A percentile compares a stretch with the other conserved stretches of the same genome.
phyloP scores from a whole-genome alignment of 331 rosid species.

The Acacia concinna region DNA sequence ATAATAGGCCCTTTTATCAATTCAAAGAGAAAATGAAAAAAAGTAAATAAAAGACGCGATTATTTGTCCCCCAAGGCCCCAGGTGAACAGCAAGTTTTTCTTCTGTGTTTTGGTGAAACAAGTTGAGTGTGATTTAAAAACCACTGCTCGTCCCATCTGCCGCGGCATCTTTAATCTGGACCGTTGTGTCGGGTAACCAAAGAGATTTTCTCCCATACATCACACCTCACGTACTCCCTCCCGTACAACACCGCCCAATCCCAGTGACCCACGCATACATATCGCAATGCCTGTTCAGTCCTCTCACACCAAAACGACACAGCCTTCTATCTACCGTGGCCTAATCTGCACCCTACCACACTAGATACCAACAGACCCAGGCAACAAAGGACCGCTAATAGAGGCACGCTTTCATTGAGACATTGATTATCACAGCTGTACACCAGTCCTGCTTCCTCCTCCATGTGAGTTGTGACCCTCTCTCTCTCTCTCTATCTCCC shows the following conservation, averaged over 20 bases:
- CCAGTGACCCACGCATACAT: not conserved
- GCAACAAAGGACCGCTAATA: constrained; percentile 12
- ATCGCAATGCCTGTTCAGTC: not conserved
- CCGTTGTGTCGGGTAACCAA: not conserved
- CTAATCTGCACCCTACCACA: not conserved
- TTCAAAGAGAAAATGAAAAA: too few relatives aligned
- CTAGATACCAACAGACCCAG: not conserved
- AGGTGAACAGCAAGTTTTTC: too few relatives aligned
- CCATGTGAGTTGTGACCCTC: constrained; percentile 51
- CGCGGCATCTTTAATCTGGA: not conserved
- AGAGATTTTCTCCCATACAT: not conserved
- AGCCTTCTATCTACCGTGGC: rapidly evolving
- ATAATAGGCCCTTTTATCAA: too few relatives aligned
- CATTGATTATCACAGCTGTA: constrained; percentile 71
- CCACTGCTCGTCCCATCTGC: not conserved
- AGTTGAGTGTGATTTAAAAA: not conserved
- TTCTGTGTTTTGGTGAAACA: too few relatives aligned
- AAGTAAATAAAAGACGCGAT: too few relatives aligned
- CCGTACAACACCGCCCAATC: not conserved
- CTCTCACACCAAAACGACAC: not conserved
- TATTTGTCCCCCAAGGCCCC: too few relatives aligned
- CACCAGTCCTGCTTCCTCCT: constrained; percentile 30
- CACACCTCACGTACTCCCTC: not conserved
- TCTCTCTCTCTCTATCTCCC: not conserved
- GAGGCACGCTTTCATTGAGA: constrained; percentile 31